A percentile compares a stretch with the other conserved stretches of the same genome.
phyloP scores from a whole-genome alignment of 2,329 filamentous ascomycete species.

The Dothidotthia symphoricarpi region DNA sequence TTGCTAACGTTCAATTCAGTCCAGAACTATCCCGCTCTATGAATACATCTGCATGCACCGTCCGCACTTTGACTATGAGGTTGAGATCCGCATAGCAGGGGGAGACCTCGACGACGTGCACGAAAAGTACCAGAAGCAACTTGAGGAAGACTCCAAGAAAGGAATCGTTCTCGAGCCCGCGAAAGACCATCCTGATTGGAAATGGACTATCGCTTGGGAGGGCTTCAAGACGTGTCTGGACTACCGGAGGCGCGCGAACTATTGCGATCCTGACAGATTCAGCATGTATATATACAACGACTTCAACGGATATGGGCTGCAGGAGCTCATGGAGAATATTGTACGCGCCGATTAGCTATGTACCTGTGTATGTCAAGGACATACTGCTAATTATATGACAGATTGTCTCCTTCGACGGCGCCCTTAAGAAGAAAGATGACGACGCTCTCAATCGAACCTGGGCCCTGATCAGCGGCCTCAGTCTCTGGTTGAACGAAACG shows the following conservation, averaged over 20 bases:
- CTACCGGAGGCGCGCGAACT: slow-evolving; percentile 2
- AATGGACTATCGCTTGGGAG: slow-evolving; percentile 14
- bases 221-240: slow-evolving; percentile 11
- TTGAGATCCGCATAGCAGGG: slow-evolving; percentile 1
- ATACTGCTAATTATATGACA: slow-evolving; percentile 1
- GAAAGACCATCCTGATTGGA: slow-evolving; percentile 6
- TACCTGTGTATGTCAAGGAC: background rate
- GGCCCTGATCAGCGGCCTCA: slow-evolving; percentile 12
- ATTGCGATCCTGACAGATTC: slow-evolving; percentile 17
- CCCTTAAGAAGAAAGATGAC: slow-evolving; percentile 9
- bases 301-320: slow-evolving; percentile 12
- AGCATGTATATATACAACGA: slow-evolving; percentile 20
- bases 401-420: slow-evolving; percentile 11
- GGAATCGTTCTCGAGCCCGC: slow-evolving; percentile 7
- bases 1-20: background rate
- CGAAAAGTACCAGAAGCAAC: slow-evolving; percentile 5
- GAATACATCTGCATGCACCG: slow-evolving; percentile 8
- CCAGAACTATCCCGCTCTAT: slow-evolving; percentile 1
- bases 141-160: slow-evolving; percentile 3
- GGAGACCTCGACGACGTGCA: background rate
- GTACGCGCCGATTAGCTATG: slow-evolving; percentile 2
- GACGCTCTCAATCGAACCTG: slow-evolving; percentile 8
- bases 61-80: slow-evolving; percentile 5
- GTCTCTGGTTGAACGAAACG: slow-evolving; percentile 12
- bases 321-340: slow-evolving; percentile 17